Conservation (phyloP, 2,329 filamentous ascomycete genomes). For the Coleophoma cylindrospora region DNA sequence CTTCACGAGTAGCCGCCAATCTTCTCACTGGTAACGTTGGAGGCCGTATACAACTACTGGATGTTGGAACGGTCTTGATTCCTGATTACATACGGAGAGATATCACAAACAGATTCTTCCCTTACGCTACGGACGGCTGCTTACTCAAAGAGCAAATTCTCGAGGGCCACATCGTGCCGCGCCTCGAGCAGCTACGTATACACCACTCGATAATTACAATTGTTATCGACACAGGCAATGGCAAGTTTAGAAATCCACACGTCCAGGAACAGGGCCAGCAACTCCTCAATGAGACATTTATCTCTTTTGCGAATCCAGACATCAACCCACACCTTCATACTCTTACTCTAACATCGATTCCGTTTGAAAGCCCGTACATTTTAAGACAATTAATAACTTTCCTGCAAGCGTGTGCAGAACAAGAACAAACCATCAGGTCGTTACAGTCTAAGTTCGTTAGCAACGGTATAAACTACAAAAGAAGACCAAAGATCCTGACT, state of each 20-base stretch:
- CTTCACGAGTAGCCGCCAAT: constrained; percentile 34
- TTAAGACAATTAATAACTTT: constrained; percentile 43
- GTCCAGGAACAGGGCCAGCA: background rate
- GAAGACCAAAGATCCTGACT: constrained; percentile 36
- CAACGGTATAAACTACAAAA: constrained; percentile 13
- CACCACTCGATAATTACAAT: constrained; percentile 58
- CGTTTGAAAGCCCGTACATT: constrained; percentile 44
- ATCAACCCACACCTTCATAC: constrained; percentile 50
- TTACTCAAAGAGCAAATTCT: constrained; percentile 32
- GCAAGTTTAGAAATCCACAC: background rate
- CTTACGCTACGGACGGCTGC: background rate
- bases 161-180: constrained; percentile 29
- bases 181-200: constrained; percentile 45
- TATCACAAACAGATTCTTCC: too few relatives aligned
- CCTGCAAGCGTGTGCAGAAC: constrained; percentile 38
- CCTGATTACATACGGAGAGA: background rate
- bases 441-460: constrained; percentile 15
- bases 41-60: constrained; percentile 45
- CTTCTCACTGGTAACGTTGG: constrained; percentile 32
- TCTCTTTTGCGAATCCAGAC: constrained; percentile 38
- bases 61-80: constrained; percentile 38
- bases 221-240: constrained; percentile 33
- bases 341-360: constrained; percentile 49
- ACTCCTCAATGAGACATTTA: constrained; percentile 32
- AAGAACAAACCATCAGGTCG: constrained; percentile 40